Evolutionary conservation across 176 grass and related monocot genomes (phyloP).

Genomic region (Oryza brachyantha): DNA sequence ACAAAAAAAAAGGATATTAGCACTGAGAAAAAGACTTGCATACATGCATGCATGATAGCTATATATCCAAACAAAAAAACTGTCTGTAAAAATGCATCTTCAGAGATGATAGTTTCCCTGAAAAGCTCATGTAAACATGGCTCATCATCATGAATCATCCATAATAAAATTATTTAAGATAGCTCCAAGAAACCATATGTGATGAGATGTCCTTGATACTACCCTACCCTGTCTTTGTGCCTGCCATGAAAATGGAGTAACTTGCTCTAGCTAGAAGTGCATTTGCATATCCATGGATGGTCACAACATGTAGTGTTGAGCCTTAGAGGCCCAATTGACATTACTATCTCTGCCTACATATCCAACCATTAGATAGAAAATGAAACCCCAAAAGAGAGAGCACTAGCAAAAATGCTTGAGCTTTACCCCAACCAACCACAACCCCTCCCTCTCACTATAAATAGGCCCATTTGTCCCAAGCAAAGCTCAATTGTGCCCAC

Average conservation of each 20-base stretch:
- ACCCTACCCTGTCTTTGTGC: too few relatives aligned
- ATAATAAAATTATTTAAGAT: too few relatives aligned
- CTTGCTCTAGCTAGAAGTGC: background rate
- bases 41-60: background rate
- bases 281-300: too few relatives aligned
- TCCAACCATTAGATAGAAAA: background rate
- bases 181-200: too few relatives aligned
- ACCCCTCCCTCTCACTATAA: slow-evolving; percentile 1
- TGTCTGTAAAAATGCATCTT: background rate
- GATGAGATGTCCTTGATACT: background rate
- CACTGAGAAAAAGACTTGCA: background rate
- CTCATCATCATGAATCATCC: too few relatives aligned
- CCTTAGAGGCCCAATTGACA: background rate
- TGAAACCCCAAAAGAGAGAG: background rate
- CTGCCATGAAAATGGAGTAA: background rate
- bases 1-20: too few relatives aligned
- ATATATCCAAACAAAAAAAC: background rate
- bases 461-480: slow-evolving; percentile 9
- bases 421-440: slow-evolving; percentile 19
- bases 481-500: slow-evolving; percentile 19
- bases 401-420: slow-evolving; percentile 14
- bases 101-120: background rate
- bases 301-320: background rate
- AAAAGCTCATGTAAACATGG: too few relatives aligned
- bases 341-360: background rate